Base-by-base conservation (phyloP, 768 basidiomycete genomes). In the Rhodocollybia butyracea region DNA sequence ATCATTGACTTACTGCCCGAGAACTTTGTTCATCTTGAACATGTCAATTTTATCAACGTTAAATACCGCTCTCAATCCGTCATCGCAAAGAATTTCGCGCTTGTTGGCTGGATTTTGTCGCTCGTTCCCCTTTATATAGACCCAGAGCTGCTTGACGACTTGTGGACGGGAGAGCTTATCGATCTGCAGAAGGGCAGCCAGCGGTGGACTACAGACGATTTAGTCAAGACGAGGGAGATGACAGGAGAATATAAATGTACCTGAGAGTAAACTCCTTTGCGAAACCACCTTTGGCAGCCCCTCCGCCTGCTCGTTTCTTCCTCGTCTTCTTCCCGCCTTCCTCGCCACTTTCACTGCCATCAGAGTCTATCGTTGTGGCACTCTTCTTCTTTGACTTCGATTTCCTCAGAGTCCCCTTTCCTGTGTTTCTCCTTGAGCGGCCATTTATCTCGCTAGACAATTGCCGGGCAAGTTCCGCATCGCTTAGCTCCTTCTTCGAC, bases 11-110 rank as follows among this genome's bases (percentile, higher is more conserved):
- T 62, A 93, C 88, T 86, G 76, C 66, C 89, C 88, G 55, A 96
- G 73, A 26, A 88, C 79, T 70, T 95, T 93, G 78, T 95, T 96
- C 94, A 96, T 96, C 61, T 78, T 84, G 74, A 96, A 95, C 92
- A 95, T 95, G 70, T 91, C 85, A 55, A 97, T 83, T 67, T 84
- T 89, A 60, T 92, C 89, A 12, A 82, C 79, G 55, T 80, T 81
- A 68, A 98, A 96, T 21, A 96, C 81, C 5, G 85, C 82, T 63
- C 78, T 80, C 61, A 97, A 66, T 17, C 69, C 74, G 17, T 78
- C 74, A 68, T 98, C 94, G 64, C 94, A 95, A 2, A 93, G 60
- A 58, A 98, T 97, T 68, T 91, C 91, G 54, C 84, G 83, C 70
- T 78, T 88, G 70, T 96, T 91, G 1, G 65, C 68, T 5, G 92